phyloP scores from a whole-genome alignment of 1,284 basidiomycete species.

The Ganoderma lucidum region DNA sequence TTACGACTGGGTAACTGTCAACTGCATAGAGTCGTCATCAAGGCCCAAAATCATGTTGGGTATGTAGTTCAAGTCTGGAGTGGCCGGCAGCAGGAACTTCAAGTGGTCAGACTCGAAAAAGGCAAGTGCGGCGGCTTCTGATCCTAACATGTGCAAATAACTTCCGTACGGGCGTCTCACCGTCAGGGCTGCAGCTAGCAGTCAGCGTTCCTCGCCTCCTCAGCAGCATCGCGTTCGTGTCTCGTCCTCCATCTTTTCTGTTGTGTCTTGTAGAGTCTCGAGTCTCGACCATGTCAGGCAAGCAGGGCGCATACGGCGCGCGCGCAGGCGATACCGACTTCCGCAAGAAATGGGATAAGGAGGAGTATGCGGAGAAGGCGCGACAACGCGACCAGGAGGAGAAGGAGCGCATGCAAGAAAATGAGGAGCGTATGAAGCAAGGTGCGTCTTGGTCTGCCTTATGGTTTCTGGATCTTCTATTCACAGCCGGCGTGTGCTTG shows the following conservation, averaged over 20 bases:
- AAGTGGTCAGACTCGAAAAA: not conserved
- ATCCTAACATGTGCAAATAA: constrained; percentile 25
- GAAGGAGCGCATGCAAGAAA: constrained; percentile 83
- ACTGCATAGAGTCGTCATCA: no score
- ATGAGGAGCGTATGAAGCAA: constrained; percentile 84
- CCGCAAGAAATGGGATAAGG: constrained; percentile 87
- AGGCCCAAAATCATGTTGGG: no score
- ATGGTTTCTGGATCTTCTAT: not conserved
- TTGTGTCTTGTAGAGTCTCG: not conserved
- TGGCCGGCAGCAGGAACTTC: not conserved
- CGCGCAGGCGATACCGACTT: constrained; percentile 80
- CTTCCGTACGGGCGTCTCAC: not conserved
- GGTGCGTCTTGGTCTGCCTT: constrained; percentile 53
- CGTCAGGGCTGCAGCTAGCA: not conserved
- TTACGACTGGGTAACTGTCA: no score
- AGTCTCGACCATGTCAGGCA: constrained; percentile 59
- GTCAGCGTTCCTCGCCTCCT: not conserved
- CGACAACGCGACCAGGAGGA: constrained; percentile 81
- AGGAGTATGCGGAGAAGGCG: constrained; percentile 82
- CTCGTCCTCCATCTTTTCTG: not conserved
- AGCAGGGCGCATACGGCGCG: constrained; percentile 64
- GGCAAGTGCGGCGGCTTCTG: not conserved
- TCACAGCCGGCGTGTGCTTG: constrained; percentile 12
- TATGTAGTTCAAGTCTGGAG: no score
- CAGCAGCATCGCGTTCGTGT: constrained; percentile 1